Base-by-base conservation (phyloP, 306 rosid genomes). In the Ziziphus jujuba region DNA sequence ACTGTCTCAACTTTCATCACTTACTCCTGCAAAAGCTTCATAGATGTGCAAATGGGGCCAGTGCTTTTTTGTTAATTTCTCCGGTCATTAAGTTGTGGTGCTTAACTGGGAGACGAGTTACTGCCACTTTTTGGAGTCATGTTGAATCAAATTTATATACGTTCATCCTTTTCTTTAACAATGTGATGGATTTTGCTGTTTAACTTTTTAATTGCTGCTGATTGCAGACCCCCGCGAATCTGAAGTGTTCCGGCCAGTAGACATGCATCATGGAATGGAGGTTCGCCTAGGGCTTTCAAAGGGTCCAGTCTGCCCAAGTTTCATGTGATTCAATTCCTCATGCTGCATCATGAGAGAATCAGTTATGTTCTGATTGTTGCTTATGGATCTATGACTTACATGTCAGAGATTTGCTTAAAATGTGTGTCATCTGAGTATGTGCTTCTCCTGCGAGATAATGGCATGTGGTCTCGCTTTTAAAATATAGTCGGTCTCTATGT, bases 221-320 rank as follows among this genome's bases (percentile, higher is more conserved):
- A 25, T 25, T 85, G 91, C 96, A 95, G 97, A 90, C 31, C 96
- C 96, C 3, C 81, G 84, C 8, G 99, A 95, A 15, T 90, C 95
- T 0, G 99, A 95, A 81, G 80, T 87, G 14, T 21, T 77, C 56
- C 84, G 84, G 79, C 97, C 96, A 19, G 63, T 59, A 11, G 95
- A 95, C 76, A 79, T 79, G 84, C 99, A 93, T 78, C 97, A 95
- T 68, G 97, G 96, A 48, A 75, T 95, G 96, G 97, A 95, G 82
- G 95, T 88, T 72, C 96, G 88, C 65, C 84, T 88, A 44, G 97
- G 97, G 28, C 79, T 95, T 20, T 90, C 92, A 2, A 90, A 95
- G 85, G 97, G 99, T 77, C 97, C 99, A 0, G 82, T 85, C 52
- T 72, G 77, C 80, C 96, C 96, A 67, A 88, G 88, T 73, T 72